Conservation (phyloP, 257 asterid species). For the Asclepias syriaca region DNA sequence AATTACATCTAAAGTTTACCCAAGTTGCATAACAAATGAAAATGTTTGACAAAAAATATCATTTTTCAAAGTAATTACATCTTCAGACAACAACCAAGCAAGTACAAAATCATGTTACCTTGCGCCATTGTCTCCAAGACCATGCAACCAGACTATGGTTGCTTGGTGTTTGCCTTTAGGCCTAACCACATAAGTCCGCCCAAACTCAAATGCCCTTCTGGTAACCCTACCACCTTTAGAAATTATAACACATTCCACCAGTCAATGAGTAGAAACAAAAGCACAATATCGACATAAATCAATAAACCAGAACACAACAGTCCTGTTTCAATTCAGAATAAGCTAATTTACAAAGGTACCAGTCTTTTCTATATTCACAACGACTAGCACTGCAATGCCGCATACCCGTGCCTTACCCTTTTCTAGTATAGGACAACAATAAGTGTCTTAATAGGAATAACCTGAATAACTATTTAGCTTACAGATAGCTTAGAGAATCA, state of each 20-base stretch:
- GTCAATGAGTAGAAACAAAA: slow-evolving; percentile 10
- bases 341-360: not conserved
- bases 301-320: not conserved
- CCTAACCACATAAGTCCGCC: slow-evolving; percentile 69
- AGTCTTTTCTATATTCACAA: not conserved
- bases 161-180: slow-evolving; percentile 88
- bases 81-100: not conserved
- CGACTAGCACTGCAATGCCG: not conserved
- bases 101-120: slow-evolving; percentile 38
- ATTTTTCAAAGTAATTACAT: not conserved
- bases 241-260: slow-evolving; percentile 13
- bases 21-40: not conserved
- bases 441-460: not conserved
- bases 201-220: slow-evolving; percentile 65
- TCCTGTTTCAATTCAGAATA: not conserved
- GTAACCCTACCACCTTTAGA: slow-evolving; percentile 46
- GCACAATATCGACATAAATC: not conserved
- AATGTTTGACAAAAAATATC: not conserved
- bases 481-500: not conserved
- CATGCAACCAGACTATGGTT: slow-evolving; percentile 83
- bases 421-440: not conserved
- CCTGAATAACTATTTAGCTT: not conserved
- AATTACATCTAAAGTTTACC: not conserved
- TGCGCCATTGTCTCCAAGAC: slow-evolving; percentile 81
- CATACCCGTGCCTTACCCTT: not conserved